Evolutionary conservation across 805 yeast genomes (phyloP), one percentile per base, ranked within the genome.

Genomic region (Metschnikowia cubensis): DNA sequence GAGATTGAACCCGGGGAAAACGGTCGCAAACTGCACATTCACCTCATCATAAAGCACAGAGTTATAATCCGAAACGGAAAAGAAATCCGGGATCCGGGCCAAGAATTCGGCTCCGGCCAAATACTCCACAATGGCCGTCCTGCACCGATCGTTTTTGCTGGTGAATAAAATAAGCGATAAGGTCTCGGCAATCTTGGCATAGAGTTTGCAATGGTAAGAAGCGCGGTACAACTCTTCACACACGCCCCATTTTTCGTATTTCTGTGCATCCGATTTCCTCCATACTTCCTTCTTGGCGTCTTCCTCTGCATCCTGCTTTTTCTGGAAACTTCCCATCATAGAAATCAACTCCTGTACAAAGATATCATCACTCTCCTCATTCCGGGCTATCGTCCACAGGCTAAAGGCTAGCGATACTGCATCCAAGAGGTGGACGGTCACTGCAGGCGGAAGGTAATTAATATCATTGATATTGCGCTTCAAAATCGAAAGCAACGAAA

Each of bases 401-500:
- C 87, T 87, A 59, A 84, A 80, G 0, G 95, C 90, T 44, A 80
- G 69, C 0, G 94, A 79, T 25, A 90, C 74, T 0, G 95, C 82
- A 62, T 87, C 90, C 18, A 87, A 74, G 21, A 89, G 66, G 53
- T 84, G 84, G 20, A 84, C 77, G 21, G 85, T 79, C n/a, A 84
- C 83, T 15, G 79, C 71, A 47, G 81, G 76, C 1, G 92, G 89
- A 47, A 79, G 78, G 43, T 71, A 65, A 10, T 77, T 75, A 50
- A 85, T 70, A 22, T 76, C 74, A 25, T 76, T 62, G 0, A 83
- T 78, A 51, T 80, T 81, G 18, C 68, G 69, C 62, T 85, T 85
- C 53, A 87, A 62, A 15, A 83, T 74, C 14, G 71, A 68, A 37
- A 85, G 68, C 20, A 87, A 64, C 0, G 91, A 81, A 34, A 34